Evolutionary conservation across 2,329 filamentous ascomycete genomes (phyloP).

Genomic region (Ophiostoma populinum): DNA sequence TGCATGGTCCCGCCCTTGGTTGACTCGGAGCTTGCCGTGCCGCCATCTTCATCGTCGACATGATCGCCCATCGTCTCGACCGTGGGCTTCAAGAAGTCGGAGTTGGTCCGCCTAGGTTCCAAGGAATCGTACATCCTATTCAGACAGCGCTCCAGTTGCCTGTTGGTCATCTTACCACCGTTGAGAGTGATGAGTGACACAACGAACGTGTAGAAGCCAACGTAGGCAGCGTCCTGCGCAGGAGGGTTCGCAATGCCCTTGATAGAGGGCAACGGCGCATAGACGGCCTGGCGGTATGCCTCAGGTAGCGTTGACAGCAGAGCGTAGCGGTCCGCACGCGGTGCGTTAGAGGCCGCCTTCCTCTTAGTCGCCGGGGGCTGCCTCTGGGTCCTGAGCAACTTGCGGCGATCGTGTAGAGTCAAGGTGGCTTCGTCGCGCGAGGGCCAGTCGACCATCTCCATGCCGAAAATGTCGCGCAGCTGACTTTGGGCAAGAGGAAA

Average conservation of each 20-base stretch:
- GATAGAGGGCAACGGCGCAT: slow-evolving; percentile 18
- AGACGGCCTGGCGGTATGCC: slow-evolving; percentile 37
- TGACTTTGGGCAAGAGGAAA: slow-evolving; percentile 62
- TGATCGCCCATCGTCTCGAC: slow-evolving; percentile 10
- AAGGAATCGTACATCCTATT: slow-evolving; percentile 12
- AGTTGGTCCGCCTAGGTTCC: slow-evolving; percentile 27
- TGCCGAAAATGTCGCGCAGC: slow-evolving; percentile 63
- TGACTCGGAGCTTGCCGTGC: not conserved
- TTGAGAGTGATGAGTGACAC: slow-evolving; percentile 61
- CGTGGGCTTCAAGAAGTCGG: slow-evolving; percentile 47
- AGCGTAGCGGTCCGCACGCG: slow-evolving; percentile 51
- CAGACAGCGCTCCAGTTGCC: slow-evolving; percentile 56
- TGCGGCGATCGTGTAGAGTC: slow-evolving; percentile 46
- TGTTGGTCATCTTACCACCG: slow-evolving; percentile 56
- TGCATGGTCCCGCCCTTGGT: slow-evolving; percentile 16
- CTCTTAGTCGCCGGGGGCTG: not conserved
- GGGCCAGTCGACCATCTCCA: slow-evolving; percentile 77
- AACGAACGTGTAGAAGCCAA: slow-evolving; percentile 63
- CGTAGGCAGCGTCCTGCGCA: slow-evolving; percentile 60
- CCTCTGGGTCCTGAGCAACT: slow-evolving; percentile 22
- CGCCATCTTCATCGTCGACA: slow-evolving; percentile 11
- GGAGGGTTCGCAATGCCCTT: slow-evolving; percentile 36
- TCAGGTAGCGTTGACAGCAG: slow-evolving; percentile 56
- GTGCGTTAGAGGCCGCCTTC: slow-evolving; percentile 10
- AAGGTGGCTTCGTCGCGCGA: slow-evolving; percentile 65